phyloP scores from a whole-genome alignment of 805 yeast genomes.

The Saccharomycopsis amapae region DNA sequence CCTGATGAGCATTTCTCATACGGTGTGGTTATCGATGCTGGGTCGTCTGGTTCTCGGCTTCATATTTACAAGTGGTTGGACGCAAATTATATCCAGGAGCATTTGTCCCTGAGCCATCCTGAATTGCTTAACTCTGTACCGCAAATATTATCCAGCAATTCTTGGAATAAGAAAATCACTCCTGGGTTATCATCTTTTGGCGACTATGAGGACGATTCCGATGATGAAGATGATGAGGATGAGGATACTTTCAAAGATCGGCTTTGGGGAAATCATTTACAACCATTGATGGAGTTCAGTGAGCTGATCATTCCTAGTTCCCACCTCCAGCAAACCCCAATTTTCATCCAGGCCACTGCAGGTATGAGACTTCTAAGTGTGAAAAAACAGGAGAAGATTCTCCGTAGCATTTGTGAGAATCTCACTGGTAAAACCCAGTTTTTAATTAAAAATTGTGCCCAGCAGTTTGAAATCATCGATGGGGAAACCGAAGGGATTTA shows the following conservation, averaged over 20 bases:
- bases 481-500: slow-evolving; percentile 93
- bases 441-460: slow-evolving; percentile 44
- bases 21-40: slow-evolving; percentile 91
- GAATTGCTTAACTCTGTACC: slow-evolving; percentile 54
- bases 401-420: slow-evolving; percentile 52
- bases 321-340: slow-evolving; percentile 62
- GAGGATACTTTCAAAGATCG: slow-evolving; percentile 21
- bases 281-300: slow-evolving; percentile 61
- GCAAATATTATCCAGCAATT: slow-evolving; percentile 48
- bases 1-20: slow-evolving; percentile 31
- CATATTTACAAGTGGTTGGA: slow-evolving; percentile 79
- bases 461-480: slow-evolving; percentile 79
- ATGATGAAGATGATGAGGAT: slow-evolving; percentile 2
- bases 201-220: slow-evolving; percentile 33
- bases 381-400: slow-evolving; percentile 43
- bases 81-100: slow-evolving; percentile 31
- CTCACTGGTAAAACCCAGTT: slow-evolving; percentile 53
- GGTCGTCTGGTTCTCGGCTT: slow-evolving; percentile 89
- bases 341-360: slow-evolving; percentile 91
- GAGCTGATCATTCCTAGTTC: slow-evolving; percentile 58
- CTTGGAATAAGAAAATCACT: slow-evolving; percentile 64
- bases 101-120: slow-evolving; percentile 27
- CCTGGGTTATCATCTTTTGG: slow-evolving; percentile 82
- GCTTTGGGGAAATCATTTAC: slow-evolving; percentile 69
- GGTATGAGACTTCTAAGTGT: slow-evolving; percentile 81